Base-by-base conservation (phyloP, 2,329 filamentous ascomycete genomes). In the Colletotrichum ledebouriae region DNA sequence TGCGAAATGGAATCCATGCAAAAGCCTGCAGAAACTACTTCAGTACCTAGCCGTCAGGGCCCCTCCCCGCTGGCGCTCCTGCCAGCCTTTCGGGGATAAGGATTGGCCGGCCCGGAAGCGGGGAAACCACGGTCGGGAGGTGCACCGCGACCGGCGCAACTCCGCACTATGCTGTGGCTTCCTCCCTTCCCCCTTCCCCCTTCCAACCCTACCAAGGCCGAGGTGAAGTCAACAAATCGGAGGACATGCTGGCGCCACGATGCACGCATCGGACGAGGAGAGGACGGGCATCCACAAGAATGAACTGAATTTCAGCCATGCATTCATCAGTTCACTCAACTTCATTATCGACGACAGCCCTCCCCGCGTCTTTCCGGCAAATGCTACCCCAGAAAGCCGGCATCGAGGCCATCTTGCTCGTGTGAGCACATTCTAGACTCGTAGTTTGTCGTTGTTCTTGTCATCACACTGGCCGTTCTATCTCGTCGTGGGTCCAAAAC, bases 81-180 rank as follows among this genome's bases (percentile, higher is more conserved):
- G 47, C 49, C 49, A 37, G 41, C 42, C 4, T 34, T 55, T 69
- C 66, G 61, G 66, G 42, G 61, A 69, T 69, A 69, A 69, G 66
- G 61, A 69, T 69, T 69, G 56, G 42, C 66, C 66, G 66, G 66
- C 49, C 66, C 61, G 61, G 61, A 39, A 65, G 65, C 65, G 65
- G 61, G 55, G 65, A 53, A 53, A 41, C 47, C 46, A n/a, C 52
- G 7, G 60, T 44, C 37, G 34, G 17, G 4, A 44, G 4, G 37
- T 39, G 57, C 57, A 29, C 47, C 55, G 65, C 39, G 53, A 42
- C 60, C 64, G 64, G 52, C 22, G 22, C 22, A 25, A 59, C 61
- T 63, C 55, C 65, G 55, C 55, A 59, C n/a, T 56, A 41, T 50
- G 57, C 65, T 61, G 65, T 65, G 33, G 37, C 64, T 63, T 58